Percentiles rank a stretch among this genome's conserved stretches.
These are phyloP conservation scores for Puccinia triticina DNA, from an alignment of 1,284 basidiomycete genomes.

Conservation along the genomic window DNA sequence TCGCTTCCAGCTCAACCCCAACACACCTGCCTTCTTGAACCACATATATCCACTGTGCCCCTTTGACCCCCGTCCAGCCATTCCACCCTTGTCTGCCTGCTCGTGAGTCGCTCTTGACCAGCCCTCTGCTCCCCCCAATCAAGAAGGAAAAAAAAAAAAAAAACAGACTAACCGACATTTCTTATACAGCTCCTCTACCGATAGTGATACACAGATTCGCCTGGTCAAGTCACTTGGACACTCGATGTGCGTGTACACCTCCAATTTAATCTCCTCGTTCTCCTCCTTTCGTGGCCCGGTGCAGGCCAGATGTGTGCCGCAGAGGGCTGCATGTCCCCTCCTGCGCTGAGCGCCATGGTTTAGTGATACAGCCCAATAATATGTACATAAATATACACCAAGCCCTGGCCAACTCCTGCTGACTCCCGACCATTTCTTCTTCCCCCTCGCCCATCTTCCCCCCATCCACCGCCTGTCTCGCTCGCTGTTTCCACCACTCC, in stretches of 20 bases:
- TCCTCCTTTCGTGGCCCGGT: not conserved
- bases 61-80: too few relatives aligned
- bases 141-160: too few relatives aligned
- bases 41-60: not conserved
- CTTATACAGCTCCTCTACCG: not conserved
- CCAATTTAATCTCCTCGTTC: not conserved
- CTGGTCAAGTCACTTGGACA: not conserved
- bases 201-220: not conserved
- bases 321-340: not conserved
- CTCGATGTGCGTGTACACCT: constrained; percentile 11
- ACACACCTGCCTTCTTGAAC: too few relatives aligned
- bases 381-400: not conserved
- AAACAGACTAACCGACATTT: too few relatives aligned
- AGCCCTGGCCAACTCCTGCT: constrained; percentile 7
- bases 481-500: not conserved
- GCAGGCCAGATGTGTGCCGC: not conserved
- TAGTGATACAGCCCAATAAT: not conserved
- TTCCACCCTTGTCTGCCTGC: too few relatives aligned
- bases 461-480: not conserved
- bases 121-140: too few relatives aligned
- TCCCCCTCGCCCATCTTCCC: not conserved
- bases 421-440: not conserved
- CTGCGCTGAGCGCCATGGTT: not conserved
- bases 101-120: too few relatives aligned
- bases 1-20: too few relatives aligned